Base-by-base conservation (phyloP, 352 stramenopile species). In the Bremia lactucae region DNA sequence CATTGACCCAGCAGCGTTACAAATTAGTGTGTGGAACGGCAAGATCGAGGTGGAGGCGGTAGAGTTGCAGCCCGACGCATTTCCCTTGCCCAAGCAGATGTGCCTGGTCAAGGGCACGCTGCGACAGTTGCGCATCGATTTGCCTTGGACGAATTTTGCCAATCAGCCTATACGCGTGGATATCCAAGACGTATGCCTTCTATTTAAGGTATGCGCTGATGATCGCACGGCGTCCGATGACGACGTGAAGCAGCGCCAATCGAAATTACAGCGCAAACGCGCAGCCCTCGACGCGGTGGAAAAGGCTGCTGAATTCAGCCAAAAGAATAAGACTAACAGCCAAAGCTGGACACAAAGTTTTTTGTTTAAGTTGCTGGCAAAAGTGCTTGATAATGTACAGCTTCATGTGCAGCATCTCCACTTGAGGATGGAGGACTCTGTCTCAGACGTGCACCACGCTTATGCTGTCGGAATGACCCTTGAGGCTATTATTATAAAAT, bases 1-100 rank as follows among this genome's bases (percentile, higher is more conserved):
- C 63, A 85, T 88, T 47, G 78, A 91, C 52, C 73, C 78, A n/a
- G 71, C 83, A 40, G 65, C 75, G 36, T 60, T 91, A 28, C 73
- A 84, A 60, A 87, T 91, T 62, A 85, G 71, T 55, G 69, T 91
- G 8, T 91, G 78, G 78, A 87, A 82, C 43, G 78, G 78, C 33
- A 76, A 87, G 65, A 82, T 91, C 49, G 72, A 88, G 62, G 63
- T 91, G 31, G 75, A 87, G 31, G 62, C 76, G 7, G 69, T 91
- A 23, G 78, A 91, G 68, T 57, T 87, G 20, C 70, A 81, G 52
- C 75, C 76, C 2, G 74, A 85, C 24, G 75, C 63, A 6, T 80
- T 88, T 38, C 60, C 68, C 26, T 55, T 91, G 46, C 62, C 78
- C n/a, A 62, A 63, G 20, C 72, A 83, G 50, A 46, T 87, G 22